Evolutionary conservation across 495 filamentous ascomycete genomes (phyloP).

Genomic region (Trichoderma gamsii): DNA sequence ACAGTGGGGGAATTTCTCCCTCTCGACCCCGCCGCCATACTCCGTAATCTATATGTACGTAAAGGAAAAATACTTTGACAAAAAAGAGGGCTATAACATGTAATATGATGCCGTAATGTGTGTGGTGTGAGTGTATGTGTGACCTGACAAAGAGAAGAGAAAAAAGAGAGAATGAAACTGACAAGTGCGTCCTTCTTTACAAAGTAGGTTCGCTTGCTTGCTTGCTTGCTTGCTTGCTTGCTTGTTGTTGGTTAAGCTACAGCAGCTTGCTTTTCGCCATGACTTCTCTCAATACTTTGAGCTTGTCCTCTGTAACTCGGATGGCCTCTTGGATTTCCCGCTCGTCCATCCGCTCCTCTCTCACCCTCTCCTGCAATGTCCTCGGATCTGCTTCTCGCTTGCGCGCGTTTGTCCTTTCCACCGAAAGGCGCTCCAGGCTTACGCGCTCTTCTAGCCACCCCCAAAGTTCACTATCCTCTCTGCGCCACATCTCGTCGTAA

Average conservation of each 20-base stretch:
- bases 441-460: conserved; percentile 90
- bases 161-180: background rate
- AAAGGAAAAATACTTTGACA: background rate
- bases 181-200: background rate
- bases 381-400: conserved; percentile 39
- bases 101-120: conserved; percentile 5
- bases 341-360: conserved; percentile 68
- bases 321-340: conserved; percentile 82
- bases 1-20: background rate
- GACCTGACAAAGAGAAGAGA: background rate
- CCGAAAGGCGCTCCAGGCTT: conserved; percentile 61
- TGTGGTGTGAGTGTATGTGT: background rate
- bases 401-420: conserved; percentile 32
- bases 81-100: background rate
- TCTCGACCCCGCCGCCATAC: background rate
- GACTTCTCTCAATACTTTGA: conserved; percentile 67
- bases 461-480: conserved; percentile 90
- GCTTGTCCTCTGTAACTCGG: conserved; percentile 71
- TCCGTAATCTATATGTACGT: background rate
- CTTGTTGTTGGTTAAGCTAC: background rate
- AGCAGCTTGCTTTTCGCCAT: conserved; percentile 44
- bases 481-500: conserved; percentile 89
- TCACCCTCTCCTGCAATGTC: conserved; percentile 48
- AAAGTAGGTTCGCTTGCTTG: too few species aligned
- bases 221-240: too few species aligned